These are phyloP conservation scores for Acanthamoeba castellanii DNA, from an alignment of 208 protist species.

Conservation along the genomic window DNA sequence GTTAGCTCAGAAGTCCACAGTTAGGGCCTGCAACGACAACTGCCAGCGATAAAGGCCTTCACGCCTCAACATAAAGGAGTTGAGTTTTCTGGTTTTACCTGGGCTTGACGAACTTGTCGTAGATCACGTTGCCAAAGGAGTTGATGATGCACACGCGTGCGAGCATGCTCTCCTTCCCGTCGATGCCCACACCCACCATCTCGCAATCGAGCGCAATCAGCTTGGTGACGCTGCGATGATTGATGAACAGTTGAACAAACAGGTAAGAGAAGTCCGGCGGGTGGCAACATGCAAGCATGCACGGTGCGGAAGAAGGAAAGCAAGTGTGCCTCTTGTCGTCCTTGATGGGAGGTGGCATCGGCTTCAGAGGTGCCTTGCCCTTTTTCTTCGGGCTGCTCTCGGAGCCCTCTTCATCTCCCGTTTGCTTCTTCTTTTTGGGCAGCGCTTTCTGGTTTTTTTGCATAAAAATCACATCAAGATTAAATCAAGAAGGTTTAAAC, in stretches of 20 bases:
- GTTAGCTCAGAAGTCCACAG: neutral
- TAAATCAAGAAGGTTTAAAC: neutral
- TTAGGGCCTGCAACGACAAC: no score
- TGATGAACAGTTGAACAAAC: neutral
- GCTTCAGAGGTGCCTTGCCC: neutral
- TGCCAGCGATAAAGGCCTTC: no score
- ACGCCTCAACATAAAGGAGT: no score
- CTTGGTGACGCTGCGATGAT: neutral
- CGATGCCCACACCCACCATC: slow-evolving; percentile 83
- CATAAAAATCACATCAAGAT: neutral
- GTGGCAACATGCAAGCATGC: no score
- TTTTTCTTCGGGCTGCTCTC: neutral
- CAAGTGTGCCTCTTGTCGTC: slow-evolving; percentile 10
- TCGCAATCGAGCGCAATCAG: slow-evolving; percentile 85
- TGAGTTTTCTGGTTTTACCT: neutral
- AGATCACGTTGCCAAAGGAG: slow-evolving; percentile 71
- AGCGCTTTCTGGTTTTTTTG: neutral
- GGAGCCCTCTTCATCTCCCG: neutral
- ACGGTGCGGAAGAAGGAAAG: no score
- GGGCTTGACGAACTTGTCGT: slow-evolving; percentile 78
- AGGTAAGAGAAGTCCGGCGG: neutral
- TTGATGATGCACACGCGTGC: slow-evolving; percentile 80
- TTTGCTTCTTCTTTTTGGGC: slow-evolving; percentile 1
- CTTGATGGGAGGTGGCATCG: neutral
- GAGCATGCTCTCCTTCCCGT: slow-evolving; percentile 68